Evolutionary conservation across 2,329 filamentous ascomycete species (phyloP), one percentile per base, ranked within the genome.

Genomic region (Cryphonectria naterciae): DNA sequence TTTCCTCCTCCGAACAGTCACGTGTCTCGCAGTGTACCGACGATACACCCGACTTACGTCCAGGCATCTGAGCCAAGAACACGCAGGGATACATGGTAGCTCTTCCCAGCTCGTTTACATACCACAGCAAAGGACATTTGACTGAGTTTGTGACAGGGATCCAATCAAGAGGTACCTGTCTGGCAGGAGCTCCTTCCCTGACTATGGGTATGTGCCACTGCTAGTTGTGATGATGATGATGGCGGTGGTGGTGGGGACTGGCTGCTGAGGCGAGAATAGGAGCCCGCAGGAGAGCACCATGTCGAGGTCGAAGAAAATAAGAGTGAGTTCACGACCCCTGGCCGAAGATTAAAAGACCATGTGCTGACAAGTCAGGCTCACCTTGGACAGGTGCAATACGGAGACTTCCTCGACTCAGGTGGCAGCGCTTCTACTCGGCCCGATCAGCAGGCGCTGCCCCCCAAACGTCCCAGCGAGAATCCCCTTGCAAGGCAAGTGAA

Each of bases 171-270:
- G 73, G n/a, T 83, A 83, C 72, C 71, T 75, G 68, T 82, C 80
- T 70, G 73, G 79, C 70, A 77, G 77, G 73, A 77, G 78, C 75
- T 82, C 80, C 71, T 81, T 81, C 74, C 81, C 81, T 66, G 81
- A 83, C 76, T 83, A 83, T 83, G 81, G 79, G 81, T 83, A 79
- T 54, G 76, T 68, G 35, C 32, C 41, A 54, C 13, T 22, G n/a
- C 56, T 39, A 25, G 22, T 25, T 28, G 28, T 35, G 19, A 10
- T 35, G 39, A 19, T 37, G 19, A 71, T 71, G 70, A 73, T 65
- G 63, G 39, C 4, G 37, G 2, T 15, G 17, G 3, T 39, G 37
- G 37, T 39, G 17, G 13, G 61, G n/a, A 17, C n/a, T 17, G 65
- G 63, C 35, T 6, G 62, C 65, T 61, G 32, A 62, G 41, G 41